Evolutionary conservation across 148 eudicot genomes (phyloP), one percentile per base, ranked within the genome.

Genomic region (Rhododendron ferrugineum): DNA sequence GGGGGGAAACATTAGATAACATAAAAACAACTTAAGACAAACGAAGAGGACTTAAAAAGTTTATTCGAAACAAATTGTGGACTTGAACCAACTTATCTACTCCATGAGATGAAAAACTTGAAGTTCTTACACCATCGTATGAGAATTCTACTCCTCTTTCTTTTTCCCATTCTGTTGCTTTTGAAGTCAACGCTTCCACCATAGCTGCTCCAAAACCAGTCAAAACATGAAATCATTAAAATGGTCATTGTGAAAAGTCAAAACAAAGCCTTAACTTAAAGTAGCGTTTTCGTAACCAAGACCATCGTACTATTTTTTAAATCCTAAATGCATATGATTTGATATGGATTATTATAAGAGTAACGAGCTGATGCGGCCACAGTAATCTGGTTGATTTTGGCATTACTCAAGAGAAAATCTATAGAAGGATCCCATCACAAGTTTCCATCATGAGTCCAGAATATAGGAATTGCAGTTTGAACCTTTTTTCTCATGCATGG

Each of bases 121-220:
- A 83, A 64, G 66, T 56, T 77, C 90, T 88, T 92, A 96, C 98
- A 46, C 94, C 94, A 86, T 94, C 98, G 80, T 96, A 96, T 15
- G 85, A 86, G 86, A 96, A 94, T 47, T 91, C 92, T 42, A 79
- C 81, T 78, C 90, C 91, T 88, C 89, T 88, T 87, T 93, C 94
- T 78, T 87, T 82, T 90, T 91, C 92, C 98, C 98, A 96, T 16
- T 90, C 89, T 78, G 79, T 85, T 52, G 88, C 90, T 89, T 92
- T 96, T 83, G 85, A 86, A 85, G 86, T 83, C 90, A 94, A 80
- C 11, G 86, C 82, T 78, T 94, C 98, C 90, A 94, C 93, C 94
- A 96, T 93, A 64, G 88, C 98, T 94, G 89, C 73, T 64, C 23
- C 60, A 83, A 85, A 58, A 80, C 73, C 83, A 75, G 83, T 10